These are phyloP conservation scores for Citrus australasica DNA, from an alignment of 345 rosid species.

Conservation along the genomic window DNA sequence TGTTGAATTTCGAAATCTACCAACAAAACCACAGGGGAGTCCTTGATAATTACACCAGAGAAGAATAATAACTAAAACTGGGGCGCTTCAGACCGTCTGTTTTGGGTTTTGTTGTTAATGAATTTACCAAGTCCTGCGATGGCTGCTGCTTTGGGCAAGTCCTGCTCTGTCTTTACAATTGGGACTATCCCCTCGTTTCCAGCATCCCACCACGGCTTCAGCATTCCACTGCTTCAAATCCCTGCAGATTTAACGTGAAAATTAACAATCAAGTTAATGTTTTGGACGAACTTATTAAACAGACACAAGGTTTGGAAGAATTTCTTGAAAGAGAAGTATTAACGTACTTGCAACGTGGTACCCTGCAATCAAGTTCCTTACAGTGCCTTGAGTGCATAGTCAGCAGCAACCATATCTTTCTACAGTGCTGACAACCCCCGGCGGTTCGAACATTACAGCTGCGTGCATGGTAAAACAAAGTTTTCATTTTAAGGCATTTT, in stretches of 20 bases:
- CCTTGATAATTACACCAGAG: not conserved
- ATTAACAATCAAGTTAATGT: not conserved
- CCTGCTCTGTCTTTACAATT: constrained; percentile 8
- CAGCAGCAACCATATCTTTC: constrained; percentile 22
- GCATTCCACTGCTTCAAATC: constrained; percentile 17
- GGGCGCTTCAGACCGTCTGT: not conserved
- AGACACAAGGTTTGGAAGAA: not conserved
- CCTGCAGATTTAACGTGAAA: constrained; percentile 7
- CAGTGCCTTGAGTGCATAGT: constrained; percentile 34
- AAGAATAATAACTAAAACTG: not conserved
- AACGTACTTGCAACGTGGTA: constrained; percentile 50
- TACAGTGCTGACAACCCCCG: constrained; percentile 30
- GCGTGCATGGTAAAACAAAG: constrained; percentile 32
- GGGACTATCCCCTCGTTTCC: not conserved
- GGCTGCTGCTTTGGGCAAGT: not conserved
- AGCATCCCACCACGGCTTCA: not conserved
- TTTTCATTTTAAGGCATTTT: constrained; percentile 30
- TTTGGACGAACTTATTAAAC: not conserved
- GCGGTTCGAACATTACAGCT: constrained; percentile 23
- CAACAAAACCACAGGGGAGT: not conserved
- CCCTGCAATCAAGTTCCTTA: constrained; percentile 23
- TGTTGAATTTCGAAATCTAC: not conserved
- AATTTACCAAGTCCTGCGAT: not conserved
- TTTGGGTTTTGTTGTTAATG: not conserved
- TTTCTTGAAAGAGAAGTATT: not conserved